Base-by-base conservation (phyloP, 2,329 filamentous ascomycete species). In the Rhexocercosporidium sp. region DNA sequence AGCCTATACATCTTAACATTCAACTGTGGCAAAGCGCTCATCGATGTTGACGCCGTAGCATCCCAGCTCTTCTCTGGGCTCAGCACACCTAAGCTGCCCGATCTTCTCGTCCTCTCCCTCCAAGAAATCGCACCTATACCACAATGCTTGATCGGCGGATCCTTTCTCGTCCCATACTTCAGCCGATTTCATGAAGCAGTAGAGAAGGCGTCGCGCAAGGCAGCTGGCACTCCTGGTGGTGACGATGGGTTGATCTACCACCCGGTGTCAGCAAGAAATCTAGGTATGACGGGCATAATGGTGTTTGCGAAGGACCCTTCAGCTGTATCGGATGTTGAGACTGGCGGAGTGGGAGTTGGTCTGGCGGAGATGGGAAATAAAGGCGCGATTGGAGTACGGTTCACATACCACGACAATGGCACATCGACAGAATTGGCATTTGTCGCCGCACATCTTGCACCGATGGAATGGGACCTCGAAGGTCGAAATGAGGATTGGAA, bases 301-400 rank as follows among this genome's bases (percentile, higher is more conserved):
- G 85, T 97, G 20, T 97, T 97, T 77, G 91, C 90, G 22, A 88
- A 88, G 65, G 84, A 90, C 49, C 83, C 86, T 0, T 79, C 84
- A 9, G 83, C 85, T 27, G 82, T 97, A 61, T 81, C 82, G 62
- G 83, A 86, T 74, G 81, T 96, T n/a, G 86, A 93, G 71, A 89
- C 88, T n/a, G 93, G 91, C 1, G 92, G 92, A 62, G 90, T 94
- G 1, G 94, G 96, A 0, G 91, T 97, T 59, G 96, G 96, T 0
- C 79, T 94, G 0, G 90, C 89, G 66, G 91, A 95, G 59, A 96
- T 97, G 91, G 96, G 94, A 18, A 97, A 97, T 79, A 99, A 99
- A 80, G 96, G 95, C 34, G 95, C 94, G 3, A 91, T 97, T 0
- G 96, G 91, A 0, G 84, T 95, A 68, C 85, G 94, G 39, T 79